phyloP scores from a whole-genome alignment of 768 basidiomycete genomes.

The Xerocomus spinulosus region DNA sequence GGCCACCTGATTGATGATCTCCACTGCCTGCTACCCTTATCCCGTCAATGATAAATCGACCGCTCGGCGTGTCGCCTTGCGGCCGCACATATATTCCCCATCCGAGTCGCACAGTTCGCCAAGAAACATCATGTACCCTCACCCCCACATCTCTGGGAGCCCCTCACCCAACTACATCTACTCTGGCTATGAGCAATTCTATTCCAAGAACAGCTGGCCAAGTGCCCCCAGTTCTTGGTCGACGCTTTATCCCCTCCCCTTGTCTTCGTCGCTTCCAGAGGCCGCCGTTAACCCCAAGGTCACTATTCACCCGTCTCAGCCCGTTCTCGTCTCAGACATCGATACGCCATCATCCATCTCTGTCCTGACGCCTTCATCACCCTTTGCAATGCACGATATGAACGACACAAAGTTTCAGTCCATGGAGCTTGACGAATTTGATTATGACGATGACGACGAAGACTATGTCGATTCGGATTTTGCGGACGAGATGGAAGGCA shows the following conservation, averaged over 20 bases:
- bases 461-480: slow-evolving; percentile 31
- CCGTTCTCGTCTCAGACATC: slow-evolving; percentile 22
- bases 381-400: slow-evolving; percentile 20
- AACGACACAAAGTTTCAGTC: slow-evolving; percentile 7
- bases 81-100: slow-evolving; percentile 31
- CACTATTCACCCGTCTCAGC: slow-evolving; percentile 23
- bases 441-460: slow-evolving; percentile 31
- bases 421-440: slow-evolving; percentile 32
- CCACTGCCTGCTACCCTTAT: slow-evolving; percentile 28
- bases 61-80: slow-evolving; percentile 16
- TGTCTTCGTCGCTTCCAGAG: slow-evolving; percentile 15
- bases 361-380: slow-evolving; percentile 30
- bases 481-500: slow-evolving; percentile 31
- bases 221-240: slow-evolving; percentile 19
- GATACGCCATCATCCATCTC: slow-evolving; percentile 30
- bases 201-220: slow-evolving; percentile 19
- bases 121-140: slow-evolving; percentile 28
- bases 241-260: slow-evolving; percentile 11
- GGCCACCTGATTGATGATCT: slow-evolving; percentile 30
- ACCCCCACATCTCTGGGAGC: slow-evolving; percentile 15
- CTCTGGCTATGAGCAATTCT: slow-evolving; percentile 20
- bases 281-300: slow-evolving; percentile 27
- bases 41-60: slow-evolving; percentile 23
- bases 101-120: slow-evolving; percentile 20
- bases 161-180: slow-evolving; percentile 22